These are phyloP conservation scores for Crucihimalaya himalaica DNA, from an alignment of 345 rosid genomes.

Conservation along the genomic window DNA sequence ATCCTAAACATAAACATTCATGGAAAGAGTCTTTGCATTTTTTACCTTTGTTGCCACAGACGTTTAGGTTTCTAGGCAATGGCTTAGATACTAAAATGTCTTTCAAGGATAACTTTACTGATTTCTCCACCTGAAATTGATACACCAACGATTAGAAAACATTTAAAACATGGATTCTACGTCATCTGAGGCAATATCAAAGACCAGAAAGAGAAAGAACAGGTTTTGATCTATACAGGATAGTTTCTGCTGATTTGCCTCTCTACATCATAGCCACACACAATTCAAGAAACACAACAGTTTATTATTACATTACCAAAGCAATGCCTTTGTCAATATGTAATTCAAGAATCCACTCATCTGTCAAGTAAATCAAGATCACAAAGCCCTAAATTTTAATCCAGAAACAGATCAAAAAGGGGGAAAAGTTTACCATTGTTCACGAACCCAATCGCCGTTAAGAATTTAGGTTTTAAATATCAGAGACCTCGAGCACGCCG, in stretches of 20 bases:
- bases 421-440: slow-evolving; percentile 9
- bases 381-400: not conserved
- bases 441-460: not conserved
- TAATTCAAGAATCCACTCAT: not conserved
- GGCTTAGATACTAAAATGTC: not conserved
- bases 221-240: too few species aligned
- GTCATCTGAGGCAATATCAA: not conserved
- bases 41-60: slow-evolving; percentile 30
- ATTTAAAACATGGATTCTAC: not conserved
- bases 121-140: slow-evolving; percentile 35
- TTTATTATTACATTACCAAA: too few species aligned
- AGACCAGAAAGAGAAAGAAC: not conserved
- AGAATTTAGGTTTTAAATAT: slow-evolving; percentile 11
- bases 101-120: slow-evolving; percentile 18
- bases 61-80: slow-evolving; percentile 2
- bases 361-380: slow-evolving; percentile 2
- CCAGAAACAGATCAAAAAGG: too few species aligned
- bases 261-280: too few species aligned
- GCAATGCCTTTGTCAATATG: too few species aligned
- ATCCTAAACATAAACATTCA: not conserved
- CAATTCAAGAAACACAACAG: too few species aligned
- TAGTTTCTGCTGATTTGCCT: too few species aligned
- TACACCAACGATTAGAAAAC: not conserved
- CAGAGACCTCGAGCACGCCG: not conserved
- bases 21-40: not conserved